Evolutionary conservation across 768 basidiomycete species (phyloP).

Genomic region (Boletus pseudopeckii): DNA sequence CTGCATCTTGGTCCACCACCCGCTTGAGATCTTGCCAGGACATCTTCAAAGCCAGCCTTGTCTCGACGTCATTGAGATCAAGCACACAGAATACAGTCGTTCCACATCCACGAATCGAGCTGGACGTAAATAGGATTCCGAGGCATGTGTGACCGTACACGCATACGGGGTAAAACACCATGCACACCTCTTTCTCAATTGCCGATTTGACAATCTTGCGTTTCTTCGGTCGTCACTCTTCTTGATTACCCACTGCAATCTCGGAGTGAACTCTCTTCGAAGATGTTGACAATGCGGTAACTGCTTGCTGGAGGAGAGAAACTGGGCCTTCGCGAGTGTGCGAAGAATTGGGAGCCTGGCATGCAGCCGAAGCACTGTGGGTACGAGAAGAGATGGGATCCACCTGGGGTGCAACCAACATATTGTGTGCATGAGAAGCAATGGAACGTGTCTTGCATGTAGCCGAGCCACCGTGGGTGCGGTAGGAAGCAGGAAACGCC

Average conservation of each 20-base stretch:
- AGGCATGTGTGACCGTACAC: constrained; percentile 2
- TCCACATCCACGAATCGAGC: constrained; percentile 13
- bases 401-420: not conserved
- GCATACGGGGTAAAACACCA: not conserved
- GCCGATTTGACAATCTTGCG: not conserved
- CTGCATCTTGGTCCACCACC: not conserved
- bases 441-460: too few species aligned
- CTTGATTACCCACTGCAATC: not conserved
- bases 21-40: constrained; percentile 11
- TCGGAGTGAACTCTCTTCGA: constrained; percentile 1
- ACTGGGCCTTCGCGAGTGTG: not conserved
- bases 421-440: too few species aligned
- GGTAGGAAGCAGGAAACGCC: too few species aligned
- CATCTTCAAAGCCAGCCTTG: not conserved
- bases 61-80: not conserved
- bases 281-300: not conserved
- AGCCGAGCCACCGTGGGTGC: too few species aligned
- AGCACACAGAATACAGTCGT: constrained; percentile 5
- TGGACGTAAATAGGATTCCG: constrained; percentile 4
- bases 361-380: not conserved
- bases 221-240: not conserved
- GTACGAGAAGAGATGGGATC: not conserved
- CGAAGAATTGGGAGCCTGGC: not conserved
- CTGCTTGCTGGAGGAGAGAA: not conserved
- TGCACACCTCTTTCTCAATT: not conserved